phyloP scores from a whole-genome alignment of 2,329 filamentous ascomycete genomes.

The Colletotrichum sansevieriae region DNA sequence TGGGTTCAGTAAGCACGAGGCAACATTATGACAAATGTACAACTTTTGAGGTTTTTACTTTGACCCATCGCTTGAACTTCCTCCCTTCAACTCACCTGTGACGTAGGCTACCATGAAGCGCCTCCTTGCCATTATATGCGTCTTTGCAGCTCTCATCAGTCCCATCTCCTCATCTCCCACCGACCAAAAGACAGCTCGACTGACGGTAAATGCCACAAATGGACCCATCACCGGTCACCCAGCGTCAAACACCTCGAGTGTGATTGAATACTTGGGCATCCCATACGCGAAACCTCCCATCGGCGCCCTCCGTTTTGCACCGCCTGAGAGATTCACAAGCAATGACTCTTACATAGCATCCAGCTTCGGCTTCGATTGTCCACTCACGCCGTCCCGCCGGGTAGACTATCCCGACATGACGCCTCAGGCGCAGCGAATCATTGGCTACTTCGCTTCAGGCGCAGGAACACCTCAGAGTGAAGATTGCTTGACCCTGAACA shows the following conservation, averaged over 20 bases:
- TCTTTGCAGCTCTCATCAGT: neutral
- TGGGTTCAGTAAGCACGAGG: neutral
- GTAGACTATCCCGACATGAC: constrained; percentile 48
- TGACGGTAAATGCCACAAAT: constrained; percentile 48
- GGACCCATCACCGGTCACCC: constrained; percentile 52
- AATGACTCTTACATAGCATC: constrained; percentile 44
- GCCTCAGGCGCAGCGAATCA: constrained; percentile 47
- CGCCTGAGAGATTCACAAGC: constrained; percentile 46
- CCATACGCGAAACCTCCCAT: constrained; percentile 48
- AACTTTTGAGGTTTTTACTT: too few species aligned
- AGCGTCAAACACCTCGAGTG: constrained; percentile 46
- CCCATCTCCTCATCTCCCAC: neutral
- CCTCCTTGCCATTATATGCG: neutral
- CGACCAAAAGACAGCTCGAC: neutral
- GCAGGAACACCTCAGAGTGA: constrained; percentile 48
- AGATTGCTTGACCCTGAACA: constrained; percentile 55
- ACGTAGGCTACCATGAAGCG: neutral
- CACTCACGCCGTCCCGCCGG: constrained; percentile 44
- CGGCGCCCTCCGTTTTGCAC: constrained; percentile 45
- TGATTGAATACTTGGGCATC: constrained; percentile 55
- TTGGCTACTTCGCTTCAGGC: constrained; percentile 36
- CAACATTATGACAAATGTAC: neutral
- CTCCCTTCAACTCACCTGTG: neutral
- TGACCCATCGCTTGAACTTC: neutral
- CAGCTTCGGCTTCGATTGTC: constrained; percentile 48